A percentile compares a stretch with the other conserved stretches of the same genome.
Conservation (phyloP, 768 basidiomycete genomes). For the Kwoniella newhampshirensis region DNA sequence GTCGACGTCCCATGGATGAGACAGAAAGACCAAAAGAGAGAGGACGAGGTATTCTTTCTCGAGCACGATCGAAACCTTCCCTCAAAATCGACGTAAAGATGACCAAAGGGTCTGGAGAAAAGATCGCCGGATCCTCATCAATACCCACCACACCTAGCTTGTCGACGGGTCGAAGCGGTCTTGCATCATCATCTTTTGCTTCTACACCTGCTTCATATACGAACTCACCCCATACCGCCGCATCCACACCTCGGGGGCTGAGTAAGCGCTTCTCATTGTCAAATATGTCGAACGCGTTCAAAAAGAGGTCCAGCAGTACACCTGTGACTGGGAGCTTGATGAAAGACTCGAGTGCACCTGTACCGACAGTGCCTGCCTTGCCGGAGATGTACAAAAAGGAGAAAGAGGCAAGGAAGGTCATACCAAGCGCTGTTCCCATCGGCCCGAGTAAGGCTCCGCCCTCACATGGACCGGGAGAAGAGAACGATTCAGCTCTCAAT, state of each 20-base stretch:
- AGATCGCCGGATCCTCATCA: background rate
- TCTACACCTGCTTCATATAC: background rate
- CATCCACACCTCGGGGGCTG: constrained; percentile 19
- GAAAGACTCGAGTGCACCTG: background rate
- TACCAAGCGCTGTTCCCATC: constrained; percentile 3
- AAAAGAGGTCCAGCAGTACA: constrained; percentile 20
- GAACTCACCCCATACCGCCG: background rate
- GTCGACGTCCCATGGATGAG: background rate
- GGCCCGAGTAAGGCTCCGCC: constrained; percentile 3
- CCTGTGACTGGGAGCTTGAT: constrained; percentile 5
- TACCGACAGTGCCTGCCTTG: constrained; percentile 34
- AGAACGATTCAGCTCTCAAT: background rate
- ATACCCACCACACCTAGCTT: constrained; percentile 9
- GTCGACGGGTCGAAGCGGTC: constrained; percentile 8
- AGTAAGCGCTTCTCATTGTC: constrained; percentile 41
- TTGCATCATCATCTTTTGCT: background rate
- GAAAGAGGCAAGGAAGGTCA: constrained; percentile 7
- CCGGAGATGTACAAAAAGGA: constrained; percentile 27
- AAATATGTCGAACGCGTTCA: constrained; percentile 45
- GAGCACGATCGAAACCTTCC: constrained; percentile 18
- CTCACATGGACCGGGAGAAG: background rate
- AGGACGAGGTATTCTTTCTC: constrained; percentile 9
- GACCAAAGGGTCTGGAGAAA: background rate
- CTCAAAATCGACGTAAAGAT: constrained; percentile 18
- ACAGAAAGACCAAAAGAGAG: background rate